These are phyloP conservation scores for Zygosaccharomyces pseudobailii DNA, from an alignment of 1,139 yeast genomes.

Conservation along the genomic window DNA sequence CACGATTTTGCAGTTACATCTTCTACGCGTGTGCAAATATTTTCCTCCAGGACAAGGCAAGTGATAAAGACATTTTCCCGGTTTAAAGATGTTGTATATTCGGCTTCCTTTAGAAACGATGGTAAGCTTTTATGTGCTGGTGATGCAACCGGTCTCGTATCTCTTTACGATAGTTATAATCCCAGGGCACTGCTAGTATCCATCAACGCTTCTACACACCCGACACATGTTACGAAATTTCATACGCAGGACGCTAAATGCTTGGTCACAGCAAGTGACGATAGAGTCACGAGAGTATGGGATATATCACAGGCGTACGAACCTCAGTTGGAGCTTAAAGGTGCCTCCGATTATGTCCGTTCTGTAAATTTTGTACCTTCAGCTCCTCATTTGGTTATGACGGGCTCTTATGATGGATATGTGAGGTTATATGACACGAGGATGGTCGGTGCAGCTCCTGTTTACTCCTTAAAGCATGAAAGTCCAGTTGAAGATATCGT, in stretches of 20 bases:
- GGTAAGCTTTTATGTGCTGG: conserved; percentile 90
- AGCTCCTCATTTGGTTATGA: conserved; percentile 60
- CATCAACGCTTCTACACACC: conserved; percentile 74
- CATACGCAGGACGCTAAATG: conserved; percentile 57
- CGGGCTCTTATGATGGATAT: conserved; percentile 91
- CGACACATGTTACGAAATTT: conserved; percentile 91
- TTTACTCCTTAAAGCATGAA: conserved; percentile 46
- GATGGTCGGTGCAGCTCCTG: conserved; percentile 43
- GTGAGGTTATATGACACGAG: conserved; percentile 87
- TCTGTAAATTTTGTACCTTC: conserved; percentile 71
- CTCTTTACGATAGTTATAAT: conserved; percentile 73
- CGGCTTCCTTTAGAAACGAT: conserved; percentile 45
- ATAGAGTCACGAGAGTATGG: conserved; percentile 77
- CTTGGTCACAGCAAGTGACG: conserved; percentile 89
- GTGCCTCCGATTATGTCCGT: conserved; percentile 86
- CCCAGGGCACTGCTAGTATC: conserved; percentile 79
- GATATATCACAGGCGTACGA: conserved; percentile 80
- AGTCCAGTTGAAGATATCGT: conserved; percentile 89
- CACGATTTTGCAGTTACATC: conserved; percentile 93
- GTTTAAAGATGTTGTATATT: conserved; percentile 84
- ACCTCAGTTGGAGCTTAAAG: conserved; percentile 57
- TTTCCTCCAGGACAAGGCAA: conserved; percentile 88
- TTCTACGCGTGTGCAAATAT: conserved; percentile 85
- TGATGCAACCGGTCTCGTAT: conserved; percentile 81
- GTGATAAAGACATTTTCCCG: conserved; percentile 84